Evolutionary conservation across 1,284 basidiomycete species (phyloP).

Genomic region (Cutaneotrichosporon curvatum): DNA sequence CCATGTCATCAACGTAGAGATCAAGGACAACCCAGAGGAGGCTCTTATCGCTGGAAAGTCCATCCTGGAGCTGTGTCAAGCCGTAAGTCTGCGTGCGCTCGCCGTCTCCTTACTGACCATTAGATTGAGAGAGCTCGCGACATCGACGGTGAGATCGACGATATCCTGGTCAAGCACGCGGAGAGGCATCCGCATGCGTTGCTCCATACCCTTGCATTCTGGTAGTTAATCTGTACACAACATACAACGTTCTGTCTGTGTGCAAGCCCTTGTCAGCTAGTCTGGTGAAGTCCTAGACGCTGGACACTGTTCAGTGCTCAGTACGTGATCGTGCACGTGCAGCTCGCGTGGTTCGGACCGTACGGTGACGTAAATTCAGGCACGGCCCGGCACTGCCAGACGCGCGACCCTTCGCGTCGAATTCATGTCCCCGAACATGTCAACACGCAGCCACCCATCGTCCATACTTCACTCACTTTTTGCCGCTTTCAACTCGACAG

Average conservation of each 20-base stretch:
- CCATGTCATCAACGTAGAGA: slow-evolving; percentile 96
- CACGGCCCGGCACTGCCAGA: no score
- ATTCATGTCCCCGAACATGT: no score
- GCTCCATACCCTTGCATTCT: slow-evolving; percentile 84
- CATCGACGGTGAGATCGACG: slow-evolving; percentile 83
- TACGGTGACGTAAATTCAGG: no score
- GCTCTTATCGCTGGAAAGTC: slow-evolving; percentile 91
- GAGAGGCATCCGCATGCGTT: slow-evolving; percentile 86
- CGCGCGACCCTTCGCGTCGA: no score
- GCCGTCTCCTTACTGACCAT: not conserved
- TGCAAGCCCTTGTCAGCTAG: no score
- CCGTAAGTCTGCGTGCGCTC: slow-evolving; percentile 53
- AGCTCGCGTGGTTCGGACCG: no score
- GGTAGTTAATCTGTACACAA: slow-evolving; percentile 47
- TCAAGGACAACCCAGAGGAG: slow-evolving; percentile 99
- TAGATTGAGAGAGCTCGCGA: slow-evolving; percentile 82
- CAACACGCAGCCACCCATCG: no score
- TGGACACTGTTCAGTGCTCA: no score
- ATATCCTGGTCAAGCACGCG: slow-evolving; percentile 74
- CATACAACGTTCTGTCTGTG: not conserved
- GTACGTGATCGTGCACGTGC: no score
- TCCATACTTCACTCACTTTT: no score
- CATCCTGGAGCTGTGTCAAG: slow-evolving; percentile 83
- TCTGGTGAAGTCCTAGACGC: no score
- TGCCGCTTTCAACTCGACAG: no score